Percentiles rank a stretch among this genome's conserved stretches.
Conservation (phyloP, 805 yeast genomes). For the Candida ficus region DNA sequence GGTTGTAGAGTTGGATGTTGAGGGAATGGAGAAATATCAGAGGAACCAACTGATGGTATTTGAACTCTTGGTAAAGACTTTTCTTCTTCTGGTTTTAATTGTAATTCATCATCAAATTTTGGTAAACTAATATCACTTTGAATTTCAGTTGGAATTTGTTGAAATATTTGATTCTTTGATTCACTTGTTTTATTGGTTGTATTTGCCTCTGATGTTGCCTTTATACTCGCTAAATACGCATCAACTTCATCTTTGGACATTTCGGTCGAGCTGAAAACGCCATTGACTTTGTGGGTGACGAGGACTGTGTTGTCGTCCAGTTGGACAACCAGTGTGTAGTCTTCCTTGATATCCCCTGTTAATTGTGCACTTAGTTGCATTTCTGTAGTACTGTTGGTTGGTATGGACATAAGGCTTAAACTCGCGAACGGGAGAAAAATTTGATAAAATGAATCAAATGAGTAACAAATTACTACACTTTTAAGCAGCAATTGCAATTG, state of each 20-base stretch:
- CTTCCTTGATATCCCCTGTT: background rate
- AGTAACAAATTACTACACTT: too few relatives aligned
- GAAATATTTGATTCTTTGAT: background rate
- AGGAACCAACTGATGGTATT: constrained; percentile 39
- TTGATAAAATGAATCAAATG: too few relatives aligned
- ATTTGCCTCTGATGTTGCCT: too few relatives aligned
- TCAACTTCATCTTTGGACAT: background rate
- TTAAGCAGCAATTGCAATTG: too few relatives aligned
- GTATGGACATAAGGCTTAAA: too few relatives aligned
- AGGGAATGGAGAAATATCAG: constrained; percentile 47
- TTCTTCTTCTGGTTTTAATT: constrained; percentile 24
- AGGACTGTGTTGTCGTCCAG: background rate
- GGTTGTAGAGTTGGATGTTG: constrained; percentile 40
- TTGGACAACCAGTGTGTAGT: too few relatives aligned
- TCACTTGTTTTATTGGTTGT: background rate
- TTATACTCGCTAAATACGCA: background rate
- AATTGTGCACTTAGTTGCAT: too few relatives aligned
- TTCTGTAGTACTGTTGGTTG: too few relatives aligned
- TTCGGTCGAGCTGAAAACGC: background rate
- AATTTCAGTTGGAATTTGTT: background rate
- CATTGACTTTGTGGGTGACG: background rate
- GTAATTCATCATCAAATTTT: constrained; percentile 49
- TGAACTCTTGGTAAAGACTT: background rate
- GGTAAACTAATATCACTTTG: constrained; percentile 25
- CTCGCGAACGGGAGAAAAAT: too few relatives aligned